Base-by-base conservation (phyloP, 208 protist genomes). In the Trypanosoma platydactyli region DNA sequence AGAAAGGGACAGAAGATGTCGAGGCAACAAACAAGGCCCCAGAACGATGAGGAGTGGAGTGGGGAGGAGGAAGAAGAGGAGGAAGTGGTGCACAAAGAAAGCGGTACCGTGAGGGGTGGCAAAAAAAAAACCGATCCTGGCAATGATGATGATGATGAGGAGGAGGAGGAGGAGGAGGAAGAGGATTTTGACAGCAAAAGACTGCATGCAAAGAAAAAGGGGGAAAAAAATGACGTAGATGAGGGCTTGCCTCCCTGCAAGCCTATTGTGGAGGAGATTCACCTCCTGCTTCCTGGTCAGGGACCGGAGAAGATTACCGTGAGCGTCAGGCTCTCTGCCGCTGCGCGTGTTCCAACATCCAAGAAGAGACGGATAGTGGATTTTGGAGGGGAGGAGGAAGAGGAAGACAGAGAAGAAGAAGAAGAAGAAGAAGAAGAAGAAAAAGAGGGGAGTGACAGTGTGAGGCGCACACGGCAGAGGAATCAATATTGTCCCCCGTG, bases 401-500 rank as follows among this genome's bases (percentile, higher is more conserved):
- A 72, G 18, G 61, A 73, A 44, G 48, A 67, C 41, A 55, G 77
- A 33, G 71, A 64, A 9, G 64, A 63, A 9, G 55, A 76, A 20
- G 64, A 51, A 9, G 64, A 76, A 45, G 53, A 62, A 25, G 57
- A 71, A 13, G 68, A 67, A 16, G 76, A 63, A n/a, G 73, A 57
- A 9, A 73, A 64, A 22, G 74, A 59, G 5, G 70, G 54, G 1
- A 42, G 62, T 22, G 68, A 44, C 35, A 25, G n/a, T 54, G 44
- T 33, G 41, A 20, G 30, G 59, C 27, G 35, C 11, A 22, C 5
- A 38, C 33, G 33, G 33, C 33, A 9, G 33, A 3, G 9, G 33
- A 38, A 51, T 5, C 38, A 30, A 41, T 40, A 69, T 0, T 70
- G 77, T 25, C 84, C 85, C 3, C 82, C 79, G 53, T 95, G 89